Evolutionary conservation across 2,329 filamentous ascomycete genomes (phyloP), one percentile per base, ranked within the genome.

Genomic region (Exserohilum rostratum): DNA sequence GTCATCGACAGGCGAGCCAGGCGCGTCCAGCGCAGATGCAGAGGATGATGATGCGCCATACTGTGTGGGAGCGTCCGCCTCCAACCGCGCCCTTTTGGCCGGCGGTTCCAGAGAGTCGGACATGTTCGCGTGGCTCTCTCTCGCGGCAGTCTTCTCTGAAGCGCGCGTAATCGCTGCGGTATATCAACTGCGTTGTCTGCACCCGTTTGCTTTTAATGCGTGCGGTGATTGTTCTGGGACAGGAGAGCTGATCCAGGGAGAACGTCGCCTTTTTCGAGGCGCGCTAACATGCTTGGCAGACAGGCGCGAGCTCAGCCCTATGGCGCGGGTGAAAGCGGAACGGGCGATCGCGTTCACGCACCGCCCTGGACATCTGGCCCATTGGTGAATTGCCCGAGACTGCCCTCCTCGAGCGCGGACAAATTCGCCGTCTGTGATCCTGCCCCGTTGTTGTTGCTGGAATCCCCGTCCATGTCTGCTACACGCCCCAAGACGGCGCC

Each of bases 21-120:
- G 66, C 71, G 73, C 68, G 57, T 75, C 72, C 60, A 71, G 59
- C 62, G 60, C 55, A 50, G 61, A 60, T 52, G 75, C 72, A 55
- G 60, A 62, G 58, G 39, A 60, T 38, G 50, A 27, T 35, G 50
- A 48, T 53, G 75, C 70, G 57, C 70, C 68, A 58, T 70, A 63
- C 57, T 48, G 46, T 39, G 71, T 61, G 46, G 71, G 67, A 50
- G 66, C 72, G 58, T 79, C 77, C 58, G 65, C 60, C 51, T 71
- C 66, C 50, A 77, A 67, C 61, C 73, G 69, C 56, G 72, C 72
- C 66, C 74, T 73, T 70, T 79, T 79, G 52, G 74, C 70, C 37
- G 77, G 76, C 60, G 71, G 72, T 68, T 71, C 70, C 60, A 65
- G 58, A 61, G 67, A 66, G 67, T 74, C 69, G 61, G 71, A 67